These are phyloP conservation scores for Exophiala sideris DNA, from an alignment of 2,329 filamentous ascomycete species.

Conservation along the genomic window DNA sequence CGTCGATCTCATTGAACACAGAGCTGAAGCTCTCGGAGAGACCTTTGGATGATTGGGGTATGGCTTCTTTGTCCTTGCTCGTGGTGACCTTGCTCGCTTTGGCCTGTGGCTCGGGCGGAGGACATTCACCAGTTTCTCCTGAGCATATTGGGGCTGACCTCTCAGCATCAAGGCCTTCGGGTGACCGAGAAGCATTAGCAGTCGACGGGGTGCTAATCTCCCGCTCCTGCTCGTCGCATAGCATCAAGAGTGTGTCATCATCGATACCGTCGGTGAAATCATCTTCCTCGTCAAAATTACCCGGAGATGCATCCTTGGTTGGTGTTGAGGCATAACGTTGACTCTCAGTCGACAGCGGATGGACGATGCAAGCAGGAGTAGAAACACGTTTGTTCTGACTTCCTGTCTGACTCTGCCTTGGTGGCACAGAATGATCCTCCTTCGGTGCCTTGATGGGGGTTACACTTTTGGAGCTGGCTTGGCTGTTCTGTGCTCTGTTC, in stretches of 20 bases:
- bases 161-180: no score
- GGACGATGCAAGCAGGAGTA: no score
- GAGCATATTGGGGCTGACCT: no score
- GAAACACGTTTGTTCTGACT: no score
- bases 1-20: slow-evolving; percentile 20
- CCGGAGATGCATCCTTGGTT: neutral
- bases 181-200: neutral
- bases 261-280: slow-evolving; percentile 23
- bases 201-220: neutral
- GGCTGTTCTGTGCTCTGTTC: neutral
- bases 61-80: neutral
- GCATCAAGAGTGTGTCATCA: slow-evolving; percentile 18
- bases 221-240: slow-evolving; percentile 13
- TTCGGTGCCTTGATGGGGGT: no score
- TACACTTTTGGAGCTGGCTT: no score
- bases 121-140: no score
- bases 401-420: no score
- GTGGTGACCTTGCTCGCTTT: neutral
- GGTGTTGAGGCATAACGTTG: neutral
- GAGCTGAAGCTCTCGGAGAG: slow-evolving; percentile 20
- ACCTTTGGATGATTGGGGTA: neutral
- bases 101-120: neutral
- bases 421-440: no score
- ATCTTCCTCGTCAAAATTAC: slow-evolving; percentile 6
- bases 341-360: no score